These are phyloP conservation scores for Epichloe hybrida DNA, from an alignment of 2,329 filamentous ascomycete genomes.

Conservation along the genomic window DNA sequence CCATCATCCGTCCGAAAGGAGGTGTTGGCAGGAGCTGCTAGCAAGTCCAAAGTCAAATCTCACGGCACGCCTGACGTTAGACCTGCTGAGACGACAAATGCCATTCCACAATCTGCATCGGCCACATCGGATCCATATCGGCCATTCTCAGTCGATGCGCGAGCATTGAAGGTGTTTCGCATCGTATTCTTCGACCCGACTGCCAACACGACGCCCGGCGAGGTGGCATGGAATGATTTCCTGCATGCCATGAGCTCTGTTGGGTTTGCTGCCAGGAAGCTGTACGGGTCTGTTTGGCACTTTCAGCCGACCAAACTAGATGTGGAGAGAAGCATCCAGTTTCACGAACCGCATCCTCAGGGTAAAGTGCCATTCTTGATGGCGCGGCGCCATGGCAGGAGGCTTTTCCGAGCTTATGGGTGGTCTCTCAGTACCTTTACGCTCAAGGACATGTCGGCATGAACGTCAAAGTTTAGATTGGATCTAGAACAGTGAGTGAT, in stretches of 20 bases:
- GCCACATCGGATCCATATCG: neutral
- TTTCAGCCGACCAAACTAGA: slow-evolving; percentile 32
- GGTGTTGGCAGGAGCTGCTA: neutral
- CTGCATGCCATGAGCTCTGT: slow-evolving; percentile 35
- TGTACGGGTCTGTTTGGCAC: slow-evolving; percentile 49
- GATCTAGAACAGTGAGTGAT: too few species aligned
- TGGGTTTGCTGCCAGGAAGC: slow-evolving; percentile 40
- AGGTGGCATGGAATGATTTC: slow-evolving; percentile 40
- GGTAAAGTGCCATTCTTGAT: slow-evolving; percentile 34
- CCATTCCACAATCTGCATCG: neutral
- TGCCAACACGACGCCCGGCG: slow-evolving; percentile 26
- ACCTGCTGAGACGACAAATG: neutral
- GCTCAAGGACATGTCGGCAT: slow-evolving; percentile 1
- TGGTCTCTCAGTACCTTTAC: slow-evolving; percentile 35
- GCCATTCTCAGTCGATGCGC: slow-evolving; percentile 15
- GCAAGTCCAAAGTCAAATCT: slow-evolving; percentile 12
- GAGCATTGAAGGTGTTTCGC: slow-evolving; percentile 22
- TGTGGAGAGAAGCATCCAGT: slow-evolving; percentile 37
- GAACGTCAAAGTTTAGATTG: too few species aligned
- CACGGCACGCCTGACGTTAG: neutral
- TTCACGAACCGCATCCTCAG: slow-evolving; percentile 46
- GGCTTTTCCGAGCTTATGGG: slow-evolving; percentile 36
- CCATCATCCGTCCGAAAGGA: neutral
- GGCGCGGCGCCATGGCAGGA: slow-evolving; percentile 33
- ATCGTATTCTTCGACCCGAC: slow-evolving; percentile 28